A percentile compares a stretch with the other conserved stretches of the same genome.
Evolutionary conservation across 2,329 filamentous ascomycete species (phyloP).

Genomic region (Xylariomycetidae sp.): DNA sequence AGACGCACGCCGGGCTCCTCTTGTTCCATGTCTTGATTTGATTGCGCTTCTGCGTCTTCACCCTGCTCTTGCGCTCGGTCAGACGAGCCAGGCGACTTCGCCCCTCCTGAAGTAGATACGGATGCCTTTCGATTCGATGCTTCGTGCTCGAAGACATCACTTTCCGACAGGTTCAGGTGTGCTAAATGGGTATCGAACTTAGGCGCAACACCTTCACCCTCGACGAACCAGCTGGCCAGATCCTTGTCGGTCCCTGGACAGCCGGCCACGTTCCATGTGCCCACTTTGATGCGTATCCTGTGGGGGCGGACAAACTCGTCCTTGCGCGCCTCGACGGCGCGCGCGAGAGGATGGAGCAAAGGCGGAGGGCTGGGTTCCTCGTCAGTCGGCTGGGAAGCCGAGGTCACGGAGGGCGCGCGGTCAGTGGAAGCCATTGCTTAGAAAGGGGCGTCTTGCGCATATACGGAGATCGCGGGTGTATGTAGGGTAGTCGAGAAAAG

Average conservation of each 20-base stretch:
- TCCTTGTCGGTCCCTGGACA: conserved; percentile 83
- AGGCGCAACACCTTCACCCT: conserved; percentile 64
- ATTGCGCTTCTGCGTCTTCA: conserved; percentile 18
- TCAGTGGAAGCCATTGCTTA: conserved; percentile 24
- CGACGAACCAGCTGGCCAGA: conserved; percentile 80
- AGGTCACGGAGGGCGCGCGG: conserved; percentile 25
- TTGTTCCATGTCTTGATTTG: conserved; percentile 31
- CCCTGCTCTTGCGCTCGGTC: not conserved
- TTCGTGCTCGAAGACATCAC: conserved; percentile 27
- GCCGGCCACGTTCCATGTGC: conserved; percentile 90
- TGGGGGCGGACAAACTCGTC: conserved; percentile 73
- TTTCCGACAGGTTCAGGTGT: conserved; percentile 41
- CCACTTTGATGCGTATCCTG: conserved; percentile 78
- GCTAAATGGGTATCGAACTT: conserved; percentile 56
- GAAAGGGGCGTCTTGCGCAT: too few species aligned
- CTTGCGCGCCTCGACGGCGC: conserved; percentile 64
- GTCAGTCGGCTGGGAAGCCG: conserved; percentile 39
- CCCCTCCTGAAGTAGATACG: not conserved
- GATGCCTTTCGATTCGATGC: conserved; percentile 1
- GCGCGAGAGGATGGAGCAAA: conserved; percentile 55
- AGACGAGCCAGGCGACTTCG: conserved; percentile 16
- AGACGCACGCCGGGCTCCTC: conserved; percentile 38
- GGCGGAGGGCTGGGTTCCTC: conserved; percentile 32
- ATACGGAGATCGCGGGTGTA: too few species aligned
- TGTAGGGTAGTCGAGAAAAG: too few species aligned